These are phyloP conservation scores for Candida boleticola DNA, from an alignment of 805 yeast species.

Conservation along the genomic window DNA sequence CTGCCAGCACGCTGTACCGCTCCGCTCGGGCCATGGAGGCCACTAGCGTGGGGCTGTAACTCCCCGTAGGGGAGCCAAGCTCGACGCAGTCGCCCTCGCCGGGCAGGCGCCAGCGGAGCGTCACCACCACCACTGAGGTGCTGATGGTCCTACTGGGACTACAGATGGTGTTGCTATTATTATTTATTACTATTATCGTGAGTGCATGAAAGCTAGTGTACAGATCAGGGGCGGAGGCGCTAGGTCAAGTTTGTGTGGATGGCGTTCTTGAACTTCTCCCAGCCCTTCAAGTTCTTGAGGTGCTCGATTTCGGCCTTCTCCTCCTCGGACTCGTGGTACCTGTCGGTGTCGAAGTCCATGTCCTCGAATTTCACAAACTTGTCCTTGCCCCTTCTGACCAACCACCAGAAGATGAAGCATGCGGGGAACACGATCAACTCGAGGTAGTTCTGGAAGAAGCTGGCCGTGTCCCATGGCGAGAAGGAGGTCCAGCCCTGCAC, in stretches of 20 bases:
- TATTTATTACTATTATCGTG: no score
- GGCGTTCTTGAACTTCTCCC: conserved; percentile 36
- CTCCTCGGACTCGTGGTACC: conserved; percentile 49
- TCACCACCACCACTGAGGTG: no score
- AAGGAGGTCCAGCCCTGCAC: conserved; percentile 55
- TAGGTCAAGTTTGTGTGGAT: background rate
- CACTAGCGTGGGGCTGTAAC: no score
- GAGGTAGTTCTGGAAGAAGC: conserved; percentile 45
- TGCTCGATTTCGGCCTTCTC: conserved; percentile 41
- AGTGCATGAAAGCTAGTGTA: no score
- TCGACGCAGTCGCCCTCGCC: no score
- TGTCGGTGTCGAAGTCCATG: conserved; percentile 54
- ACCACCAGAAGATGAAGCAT: conserved; percentile 42
- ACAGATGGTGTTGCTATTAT: no score
- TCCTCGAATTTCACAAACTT: conserved; percentile 41
- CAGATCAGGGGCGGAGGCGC: background rate
- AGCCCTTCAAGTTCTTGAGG: conserved; percentile 40
- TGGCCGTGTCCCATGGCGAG: conserved; percentile 41
- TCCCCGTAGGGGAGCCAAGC: no score
- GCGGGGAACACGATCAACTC: conserved; percentile 49
- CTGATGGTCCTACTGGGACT: no score
- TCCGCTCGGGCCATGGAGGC: no score
- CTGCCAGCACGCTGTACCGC: no score
- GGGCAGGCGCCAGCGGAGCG: no score
- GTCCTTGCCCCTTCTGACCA: conserved; percentile 37